These are phyloP conservation scores for Neocucurbitaria cava DNA, from an alignment of 2,329 filamentous ascomycete genomes.

Conservation along the genomic window DNA sequence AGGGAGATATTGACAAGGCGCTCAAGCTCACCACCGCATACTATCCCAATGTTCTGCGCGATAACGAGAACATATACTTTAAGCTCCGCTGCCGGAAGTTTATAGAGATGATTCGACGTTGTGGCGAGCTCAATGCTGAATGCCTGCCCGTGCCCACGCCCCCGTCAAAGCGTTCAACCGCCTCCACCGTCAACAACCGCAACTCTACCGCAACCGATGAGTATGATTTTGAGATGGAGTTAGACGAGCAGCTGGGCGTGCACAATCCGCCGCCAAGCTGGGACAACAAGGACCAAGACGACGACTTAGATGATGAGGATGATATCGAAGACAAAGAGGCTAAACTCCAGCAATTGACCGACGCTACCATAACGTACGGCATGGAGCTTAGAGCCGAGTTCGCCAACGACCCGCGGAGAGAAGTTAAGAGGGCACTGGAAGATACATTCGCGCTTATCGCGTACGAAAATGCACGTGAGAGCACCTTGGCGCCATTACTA, in stretches of 20 bases:
- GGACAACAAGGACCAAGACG: slow-evolving; percentile 40
- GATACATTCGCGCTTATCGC: slow-evolving; percentile 90
- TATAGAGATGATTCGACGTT: slow-evolving; percentile 75
- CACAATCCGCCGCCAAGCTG: slow-evolving; percentile 38
- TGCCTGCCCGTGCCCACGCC: slow-evolving; percentile 30
- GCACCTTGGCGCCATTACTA: slow-evolving; percentile 78
- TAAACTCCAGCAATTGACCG: slow-evolving; percentile 60
- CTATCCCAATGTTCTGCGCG: slow-evolving; percentile 80
- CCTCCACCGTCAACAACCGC: slow-evolving; percentile 36
- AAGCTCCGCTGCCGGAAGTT: slow-evolving; percentile 89
- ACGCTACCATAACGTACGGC: slow-evolving; percentile 79
- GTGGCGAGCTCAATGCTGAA: slow-evolving; percentile 52
- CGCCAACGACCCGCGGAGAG: slow-evolving; percentile 70
- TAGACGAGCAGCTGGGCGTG: slow-evolving; percentile 60
- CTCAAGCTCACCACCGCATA: slow-evolving; percentile 79
- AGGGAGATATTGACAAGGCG: slow-evolving; percentile 90
- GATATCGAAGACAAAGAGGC: slow-evolving; percentile 41
- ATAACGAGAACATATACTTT: slow-evolving; percentile 87
- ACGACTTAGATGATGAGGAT: slow-evolving; percentile 50
- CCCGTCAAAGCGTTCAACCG: slow-evolving; percentile 37
- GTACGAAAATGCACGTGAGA: slow-evolving; percentile 80
- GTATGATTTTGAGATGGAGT: slow-evolving; percentile 63
- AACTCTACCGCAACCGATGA: slow-evolving; percentile 53
- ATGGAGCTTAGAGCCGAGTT: slow-evolving; percentile 81
- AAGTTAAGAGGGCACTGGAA: slow-evolving; percentile 75